Percentiles rank a stretch among this genome's conserved stretches.
Evolutionary conservation across 345 rosid species (phyloP).

Genomic region (Balakata baccata): DNA sequence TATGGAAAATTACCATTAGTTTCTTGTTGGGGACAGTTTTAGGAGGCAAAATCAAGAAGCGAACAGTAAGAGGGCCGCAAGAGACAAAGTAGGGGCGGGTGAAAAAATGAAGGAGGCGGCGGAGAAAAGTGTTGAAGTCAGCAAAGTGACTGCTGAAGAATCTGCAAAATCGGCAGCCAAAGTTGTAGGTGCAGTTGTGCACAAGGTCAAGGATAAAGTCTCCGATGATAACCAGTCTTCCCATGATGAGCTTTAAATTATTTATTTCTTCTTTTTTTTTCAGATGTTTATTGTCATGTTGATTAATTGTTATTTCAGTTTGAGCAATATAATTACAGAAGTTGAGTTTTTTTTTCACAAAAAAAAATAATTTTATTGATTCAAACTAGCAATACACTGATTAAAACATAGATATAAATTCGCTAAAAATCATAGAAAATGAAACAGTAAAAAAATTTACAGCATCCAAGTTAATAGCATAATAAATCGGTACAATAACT

Average conservation of each 20-base stretch:
- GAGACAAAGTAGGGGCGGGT: slow-evolving; percentile 21
- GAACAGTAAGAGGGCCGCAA: slow-evolving; percentile 12
- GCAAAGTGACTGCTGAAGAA: slow-evolving; percentile 43
- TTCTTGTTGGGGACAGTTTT: slow-evolving; percentile 34
- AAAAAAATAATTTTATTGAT: too few relatives aligned
- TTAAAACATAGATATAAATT: too few relatives aligned
- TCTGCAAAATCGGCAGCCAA: slow-evolving; percentile 41
- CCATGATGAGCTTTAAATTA: neutral
- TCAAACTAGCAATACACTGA: too few relatives aligned
- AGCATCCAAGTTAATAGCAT: too few relatives aligned
- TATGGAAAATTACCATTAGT: neutral
- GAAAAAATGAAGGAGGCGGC: slow-evolving; percentile 58
- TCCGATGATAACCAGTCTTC: neutral
- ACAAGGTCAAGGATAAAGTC: slow-evolving; percentile 1
- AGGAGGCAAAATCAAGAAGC: slow-evolving; percentile 19
- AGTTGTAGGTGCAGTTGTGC: neutral
- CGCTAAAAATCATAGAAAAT: too few relatives aligned
- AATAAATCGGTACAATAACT: too few relatives aligned
- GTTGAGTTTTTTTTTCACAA: too few relatives aligned
- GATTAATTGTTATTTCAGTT: neutral
- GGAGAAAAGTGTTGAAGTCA: slow-evolving; percentile 35
- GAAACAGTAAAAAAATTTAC: too few relatives aligned
- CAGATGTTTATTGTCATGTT: neutral
- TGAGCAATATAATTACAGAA: too few relatives aligned
- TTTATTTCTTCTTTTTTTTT: neutral